Percentiles rank a stretch among this genome's conserved stretches.
phyloP scores from a whole-genome alignment of 2,329 filamentous ascomycete genomes.

The Dactylellina drechsleri region DNA sequence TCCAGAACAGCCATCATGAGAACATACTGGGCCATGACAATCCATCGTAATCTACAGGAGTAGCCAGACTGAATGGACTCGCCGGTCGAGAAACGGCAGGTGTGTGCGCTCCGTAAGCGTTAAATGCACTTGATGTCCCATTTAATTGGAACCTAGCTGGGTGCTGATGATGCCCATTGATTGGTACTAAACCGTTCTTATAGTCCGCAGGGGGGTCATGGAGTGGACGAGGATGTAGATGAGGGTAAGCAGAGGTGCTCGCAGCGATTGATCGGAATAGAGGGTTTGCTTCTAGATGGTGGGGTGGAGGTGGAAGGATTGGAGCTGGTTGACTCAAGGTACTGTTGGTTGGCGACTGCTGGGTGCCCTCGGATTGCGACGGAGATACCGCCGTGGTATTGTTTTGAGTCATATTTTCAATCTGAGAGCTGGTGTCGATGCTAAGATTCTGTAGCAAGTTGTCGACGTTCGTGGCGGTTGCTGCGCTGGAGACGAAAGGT shows the following conservation, averaged over 20 bases:
- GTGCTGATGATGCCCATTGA: constrained; percentile 5
- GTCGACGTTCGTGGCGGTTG: background rate
- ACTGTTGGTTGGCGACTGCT: background rate
- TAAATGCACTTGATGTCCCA: constrained; percentile 25
- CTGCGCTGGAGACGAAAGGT: constrained; percentile 9
- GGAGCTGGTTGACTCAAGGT: constrained; percentile 22
- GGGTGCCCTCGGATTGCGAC: constrained; percentile 11
- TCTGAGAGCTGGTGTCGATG: background rate
- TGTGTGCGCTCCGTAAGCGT: constrained; percentile 45
- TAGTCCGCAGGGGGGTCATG: constrained; percentile 44
- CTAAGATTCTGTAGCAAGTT: constrained; percentile 1
- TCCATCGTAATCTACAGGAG: constrained; percentile 68
- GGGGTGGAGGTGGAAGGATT: constrained; percentile 31
- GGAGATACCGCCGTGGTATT: constrained; percentile 10
- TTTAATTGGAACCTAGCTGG: constrained; percentile 26
- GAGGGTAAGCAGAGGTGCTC: constrained; percentile 47
- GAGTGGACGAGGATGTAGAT: constrained; percentile 44
- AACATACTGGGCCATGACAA: constrained; percentile 67
- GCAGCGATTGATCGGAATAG: constrained; percentile 52
- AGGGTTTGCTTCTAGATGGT: constrained; percentile 48
- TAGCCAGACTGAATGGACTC: constrained; percentile 66
- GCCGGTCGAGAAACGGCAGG: constrained; percentile 60
- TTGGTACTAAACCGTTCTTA: constrained; percentile 19
- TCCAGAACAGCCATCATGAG: background rate
- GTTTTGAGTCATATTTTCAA: constrained; percentile 32